Base-by-base conservation (phyloP, 2,329 filamentous ascomycete genomes). In the Paracoccidioides brasiliensis region DNA sequence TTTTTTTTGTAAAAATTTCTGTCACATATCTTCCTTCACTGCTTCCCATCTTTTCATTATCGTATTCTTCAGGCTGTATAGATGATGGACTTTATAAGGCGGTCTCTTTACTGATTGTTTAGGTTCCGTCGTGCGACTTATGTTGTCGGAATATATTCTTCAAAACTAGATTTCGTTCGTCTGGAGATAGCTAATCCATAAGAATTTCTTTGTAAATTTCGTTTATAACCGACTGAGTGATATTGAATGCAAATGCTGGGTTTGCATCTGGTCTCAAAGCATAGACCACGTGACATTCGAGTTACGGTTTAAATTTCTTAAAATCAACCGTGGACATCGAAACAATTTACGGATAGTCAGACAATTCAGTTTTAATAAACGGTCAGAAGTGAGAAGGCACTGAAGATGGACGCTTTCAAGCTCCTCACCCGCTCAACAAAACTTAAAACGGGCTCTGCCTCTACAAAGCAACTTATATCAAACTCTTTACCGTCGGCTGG, bases 371-470 rank as follows among this genome's bases (percentile, higher is more conserved):
- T 42, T 42, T 52, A 10, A 40, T 52, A 41, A 12, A 14, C 38
- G 10, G 28, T 10, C 4, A 22, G 4, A 2, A n/a, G 35, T 42
- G 22, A 40, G 22, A n/a, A 12, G 40, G 40, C 7, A 28, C 15
- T 10, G 54, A 64, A 55, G 38, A 76, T 76, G 73, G 73, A 76
- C 58, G 72, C 72, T 15, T 72, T 76, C 58, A 72, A 66, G 62
- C 63, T 76, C 49, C 64, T 76, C 56, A 74, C 72, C 7, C 63
- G 73, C 56, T 74, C 72, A 35, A 73, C 71, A 12, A 74, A 72
- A 55, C 60, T 75, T 32, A 74, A 72, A 62, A 48, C 67, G 42
- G 60, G 61, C 32, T 55, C 65, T 48, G 55, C 63, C 44, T 59
- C 64, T n/a, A 56, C 61, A 41, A 58, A 66, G 56, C 42, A 54